Evolutionary conservation across 2,329 filamentous ascomycete genomes (phyloP).

Genomic region (Fusarium gaditjirri): DNA sequence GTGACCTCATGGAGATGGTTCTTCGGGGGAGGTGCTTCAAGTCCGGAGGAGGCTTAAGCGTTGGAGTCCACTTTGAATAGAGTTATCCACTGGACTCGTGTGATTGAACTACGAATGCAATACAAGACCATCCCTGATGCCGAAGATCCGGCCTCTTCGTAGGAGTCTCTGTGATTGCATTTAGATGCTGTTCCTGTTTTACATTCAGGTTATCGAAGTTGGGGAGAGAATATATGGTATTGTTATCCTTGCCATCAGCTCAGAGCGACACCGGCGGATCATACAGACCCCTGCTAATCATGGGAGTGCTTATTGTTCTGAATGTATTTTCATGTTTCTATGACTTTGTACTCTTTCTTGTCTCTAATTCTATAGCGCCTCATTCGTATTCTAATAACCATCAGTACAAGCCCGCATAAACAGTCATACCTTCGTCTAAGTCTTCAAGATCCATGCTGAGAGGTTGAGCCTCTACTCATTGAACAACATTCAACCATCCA

Average conservation of each 20-base stretch:
- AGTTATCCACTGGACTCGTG: constrained; percentile 4
- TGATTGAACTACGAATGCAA: constrained; percentile 3
- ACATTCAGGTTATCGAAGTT: fast-evolving
- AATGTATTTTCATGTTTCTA: background rate
- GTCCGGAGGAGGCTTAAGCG: constrained; percentile 23
- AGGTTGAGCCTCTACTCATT: background rate
- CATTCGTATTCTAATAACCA: background rate
- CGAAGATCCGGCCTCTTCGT: constrained; percentile 2
- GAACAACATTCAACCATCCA: background rate
- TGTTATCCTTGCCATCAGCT: background rate
- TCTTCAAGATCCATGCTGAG: background rate
- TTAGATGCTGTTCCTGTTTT: fast-evolving
- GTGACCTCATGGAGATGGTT: constrained; percentile 6
- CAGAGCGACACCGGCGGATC: constrained; percentile 14
- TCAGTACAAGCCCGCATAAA: background rate
- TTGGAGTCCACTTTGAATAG: constrained; percentile 8
- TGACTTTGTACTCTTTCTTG: background rate
- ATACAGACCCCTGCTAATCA: background rate
- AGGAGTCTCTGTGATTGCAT: background rate
- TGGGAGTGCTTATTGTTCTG: background rate
- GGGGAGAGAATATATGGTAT: background rate
- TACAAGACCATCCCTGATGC: background rate
- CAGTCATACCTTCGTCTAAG: background rate
- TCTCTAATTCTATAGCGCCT: background rate
- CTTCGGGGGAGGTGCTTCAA: constrained; percentile 29